Evolutionary conservation across 2,329 filamentous ascomycete species (phyloP).

Genomic region (Alternaria conjuncta): DNA sequence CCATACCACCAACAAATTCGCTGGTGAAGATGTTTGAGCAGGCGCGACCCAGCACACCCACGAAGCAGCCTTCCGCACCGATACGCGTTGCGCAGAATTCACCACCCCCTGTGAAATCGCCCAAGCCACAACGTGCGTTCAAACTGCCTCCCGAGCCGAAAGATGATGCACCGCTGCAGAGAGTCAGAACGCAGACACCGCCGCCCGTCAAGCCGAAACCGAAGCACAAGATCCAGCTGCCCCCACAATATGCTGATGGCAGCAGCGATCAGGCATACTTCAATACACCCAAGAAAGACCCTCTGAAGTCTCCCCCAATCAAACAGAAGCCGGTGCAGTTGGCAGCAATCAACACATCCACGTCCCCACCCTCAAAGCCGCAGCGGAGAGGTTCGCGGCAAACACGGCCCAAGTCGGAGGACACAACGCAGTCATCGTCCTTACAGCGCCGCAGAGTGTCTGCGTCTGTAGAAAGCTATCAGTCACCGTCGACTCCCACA

Average conservation of each 20-base stretch:
- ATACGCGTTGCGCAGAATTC: conserved; percentile 28
- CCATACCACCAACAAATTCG: conserved; percentile 67
- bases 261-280: conserved; percentile 19
- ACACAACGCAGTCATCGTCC: conserved; percentile 25
- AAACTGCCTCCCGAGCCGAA: conserved; percentile 37
- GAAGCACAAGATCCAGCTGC: conserved; percentile 28
- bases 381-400: conserved; percentile 26
- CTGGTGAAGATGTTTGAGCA: conserved; percentile 74
- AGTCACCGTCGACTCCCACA: conserved; percentile 37
- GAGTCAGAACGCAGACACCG: conserved; percentile 29
- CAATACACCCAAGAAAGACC: conserved; percentile 26
- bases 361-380: conserved; percentile 25
- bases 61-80: conserved; percentile 19
- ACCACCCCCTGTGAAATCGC: conserved; percentile 48
- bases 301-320: conserved; percentile 31
- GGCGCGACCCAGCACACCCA: conserved; percentile 40
- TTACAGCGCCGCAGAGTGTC: conserved; percentile 29
- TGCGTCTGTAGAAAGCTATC: conserved; percentile 34
- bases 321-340: conserved; percentile 36
- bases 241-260: conserved; percentile 23
- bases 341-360: conserved; percentile 25
- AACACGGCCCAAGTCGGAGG: conserved; percentile 31
- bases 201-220: conserved; percentile 42
- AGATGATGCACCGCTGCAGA: conserved; percentile 23
- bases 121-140: conserved; percentile 50